phyloP scores from a whole-genome alignment of 345 rosid genomes.

The Sisymbrium altissimum region DNA sequence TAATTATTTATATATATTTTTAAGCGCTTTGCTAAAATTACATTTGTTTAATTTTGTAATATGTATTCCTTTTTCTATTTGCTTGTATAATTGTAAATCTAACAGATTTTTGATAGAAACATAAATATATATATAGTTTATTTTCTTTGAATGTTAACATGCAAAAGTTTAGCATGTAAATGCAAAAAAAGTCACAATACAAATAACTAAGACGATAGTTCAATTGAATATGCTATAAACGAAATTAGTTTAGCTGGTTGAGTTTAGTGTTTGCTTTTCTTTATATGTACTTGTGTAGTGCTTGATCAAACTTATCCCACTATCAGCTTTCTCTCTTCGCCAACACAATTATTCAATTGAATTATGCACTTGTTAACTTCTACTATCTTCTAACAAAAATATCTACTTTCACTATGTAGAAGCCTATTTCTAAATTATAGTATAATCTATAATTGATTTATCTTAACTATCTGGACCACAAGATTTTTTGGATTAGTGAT shows the following conservation, averaged over 20 bases:
- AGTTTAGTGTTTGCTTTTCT: slow-evolving; percentile 12
- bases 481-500: background rate
- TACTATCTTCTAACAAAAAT: background rate
- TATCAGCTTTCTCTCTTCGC: background rate
- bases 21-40: no score
- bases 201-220: background rate
- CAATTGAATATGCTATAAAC: background rate
- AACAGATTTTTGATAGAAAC: no score
- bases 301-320: slow-evolving; percentile 9
- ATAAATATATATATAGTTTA: no score
- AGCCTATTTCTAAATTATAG: background rate
- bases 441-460: background rate
- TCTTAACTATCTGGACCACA: background rate
- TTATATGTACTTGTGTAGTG: background rate
- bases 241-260: no score
- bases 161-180: background rate
- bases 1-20: no score
- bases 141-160: background rate
- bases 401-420: slow-evolving; percentile 10
- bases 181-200: background rate
- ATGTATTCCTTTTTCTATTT: no score
- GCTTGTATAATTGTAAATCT: no score
- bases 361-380: background rate
- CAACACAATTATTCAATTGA: background rate
- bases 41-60: no score